A percentile compares a stretch with the other conserved stretches of the same genome.
Conservation (phyloP, 1,139 yeast genomes). For the Saccharomyces pastorianus region DNA sequence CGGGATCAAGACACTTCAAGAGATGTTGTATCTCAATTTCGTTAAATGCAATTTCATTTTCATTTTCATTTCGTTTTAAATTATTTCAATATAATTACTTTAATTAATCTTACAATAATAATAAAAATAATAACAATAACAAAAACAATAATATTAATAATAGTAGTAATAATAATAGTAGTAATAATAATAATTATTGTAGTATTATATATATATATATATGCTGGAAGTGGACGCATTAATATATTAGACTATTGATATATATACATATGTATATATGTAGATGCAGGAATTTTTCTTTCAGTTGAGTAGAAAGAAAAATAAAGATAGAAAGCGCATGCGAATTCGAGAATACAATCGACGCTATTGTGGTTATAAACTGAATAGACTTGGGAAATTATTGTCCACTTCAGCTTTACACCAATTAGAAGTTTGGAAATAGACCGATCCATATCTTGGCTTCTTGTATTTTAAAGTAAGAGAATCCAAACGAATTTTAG, state of each 20-base stretch:
- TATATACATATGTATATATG: background rate
- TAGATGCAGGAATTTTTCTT: background rate
- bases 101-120: background rate
- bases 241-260: background rate
- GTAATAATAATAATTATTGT: background rate
- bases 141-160: background rate
- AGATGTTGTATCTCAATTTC: background rate
- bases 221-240: background rate
- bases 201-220: background rate
- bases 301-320: background rate
- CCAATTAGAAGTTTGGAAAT: conserved; percentile 14
- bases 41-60: too few relatives aligned
- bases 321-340: background rate
- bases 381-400: conserved; percentile 1
- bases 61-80: background rate
- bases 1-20: too few relatives aligned
- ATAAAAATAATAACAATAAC: background rate
- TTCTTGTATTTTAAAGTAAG: conserved; percentile 21
- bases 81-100: too few relatives aligned
- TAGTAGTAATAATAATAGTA: background rate
- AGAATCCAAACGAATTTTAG: conserved; percentile 27
- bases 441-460: conserved; percentile 18
- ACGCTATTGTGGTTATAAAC: background rate
- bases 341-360: background rate
- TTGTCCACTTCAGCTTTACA: conserved; percentile 5